A percentile compares a stretch with the other conserved stretches of the same genome.
Conservation (phyloP, 78 protist species). For the Dictyostelium discoideum region DNA sequence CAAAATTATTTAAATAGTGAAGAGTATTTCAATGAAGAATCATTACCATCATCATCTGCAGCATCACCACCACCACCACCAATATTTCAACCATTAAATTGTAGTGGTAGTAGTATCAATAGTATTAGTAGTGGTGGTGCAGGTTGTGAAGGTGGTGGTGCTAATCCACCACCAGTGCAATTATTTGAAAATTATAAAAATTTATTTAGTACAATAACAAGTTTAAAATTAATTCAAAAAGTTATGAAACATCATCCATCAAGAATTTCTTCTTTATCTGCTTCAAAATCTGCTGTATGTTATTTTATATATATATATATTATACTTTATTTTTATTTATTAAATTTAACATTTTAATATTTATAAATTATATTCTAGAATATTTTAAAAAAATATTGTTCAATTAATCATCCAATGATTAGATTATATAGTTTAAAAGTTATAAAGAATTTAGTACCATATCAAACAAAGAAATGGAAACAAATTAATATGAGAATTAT, state of each 20-base stretch:
- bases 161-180: background rate
- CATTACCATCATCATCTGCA: background rate
- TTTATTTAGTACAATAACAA: constrained; percentile 24
- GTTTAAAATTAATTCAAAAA: constrained; percentile 56
- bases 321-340: background rate
- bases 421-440: constrained; percentile 63
- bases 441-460: constrained; percentile 53
- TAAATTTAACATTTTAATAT: background rate
- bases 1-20: constrained; percentile 34
- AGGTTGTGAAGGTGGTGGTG: background rate
- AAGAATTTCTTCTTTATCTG: constrained; percentile 32
- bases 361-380: background rate
- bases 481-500: constrained; percentile 64
- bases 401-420: constrained; percentile 18
- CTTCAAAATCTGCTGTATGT: constrained; percentile 67
- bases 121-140: constrained; percentile 7
- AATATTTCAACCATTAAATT: background rate
- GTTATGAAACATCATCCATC: constrained; percentile 52
- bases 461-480: constrained; percentile 64
- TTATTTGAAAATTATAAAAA: constrained; percentile 30
- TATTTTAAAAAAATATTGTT: constrained; percentile 49
- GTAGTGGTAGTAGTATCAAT: background rate
- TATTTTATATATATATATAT: background rate
- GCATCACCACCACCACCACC: background rate
- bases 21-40: constrained; percentile 4